phyloP scores from a whole-genome alignment of 108 stramenopile genomes.

The Skeletonema costatum region DNA sequence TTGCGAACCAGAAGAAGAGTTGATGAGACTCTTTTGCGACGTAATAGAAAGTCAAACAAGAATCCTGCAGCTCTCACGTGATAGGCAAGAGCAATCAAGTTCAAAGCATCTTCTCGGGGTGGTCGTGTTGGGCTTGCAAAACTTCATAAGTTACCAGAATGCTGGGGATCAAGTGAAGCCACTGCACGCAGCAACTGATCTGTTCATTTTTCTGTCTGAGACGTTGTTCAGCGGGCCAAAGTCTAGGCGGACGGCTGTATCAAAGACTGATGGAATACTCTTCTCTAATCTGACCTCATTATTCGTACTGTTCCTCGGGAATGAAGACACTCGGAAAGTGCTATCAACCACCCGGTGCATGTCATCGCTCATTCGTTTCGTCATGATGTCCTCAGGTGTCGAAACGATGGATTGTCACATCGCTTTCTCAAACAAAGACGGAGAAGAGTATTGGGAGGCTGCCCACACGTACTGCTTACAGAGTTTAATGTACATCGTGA shows the following conservation, averaged over 20 bases:
- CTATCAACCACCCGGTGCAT: constrained; percentile 30
- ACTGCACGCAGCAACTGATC: constrained; percentile 16
- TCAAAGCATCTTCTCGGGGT: constrained; percentile 25
- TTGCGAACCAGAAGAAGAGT: background rate
- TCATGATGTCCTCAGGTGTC: constrained; percentile 35
- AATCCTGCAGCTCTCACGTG: constrained; percentile 23
- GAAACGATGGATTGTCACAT: constrained; percentile 58
- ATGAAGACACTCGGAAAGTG: constrained; percentile 21
- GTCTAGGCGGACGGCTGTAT: constrained; percentile 18
- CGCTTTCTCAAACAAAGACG: constrained; percentile 26
- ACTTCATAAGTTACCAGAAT: constrained; percentile 37
- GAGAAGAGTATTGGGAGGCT: constrained; percentile 62
- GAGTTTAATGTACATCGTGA: constrained; percentile 40
- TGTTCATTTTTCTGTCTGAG: constrained; percentile 26
- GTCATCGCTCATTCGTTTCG: constrained; percentile 25
- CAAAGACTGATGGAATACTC: constrained; percentile 46
- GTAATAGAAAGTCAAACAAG: constrained; percentile 27
- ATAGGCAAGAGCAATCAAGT: constrained; percentile 3
- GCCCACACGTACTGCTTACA: constrained; percentile 57
- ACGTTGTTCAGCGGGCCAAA: constrained; percentile 39
- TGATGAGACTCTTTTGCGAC: constrained; percentile 18
- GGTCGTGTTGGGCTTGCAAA: constrained; percentile 53
- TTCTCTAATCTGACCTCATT: constrained; percentile 54
- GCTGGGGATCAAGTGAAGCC: constrained; percentile 30
- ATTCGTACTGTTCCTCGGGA: constrained; percentile 50